A percentile compares a stretch with the other conserved stretches of the same genome.
phyloP scores from a whole-genome alignment of 352 stramenopile species.

The Globisporangium spinosum region DNA sequence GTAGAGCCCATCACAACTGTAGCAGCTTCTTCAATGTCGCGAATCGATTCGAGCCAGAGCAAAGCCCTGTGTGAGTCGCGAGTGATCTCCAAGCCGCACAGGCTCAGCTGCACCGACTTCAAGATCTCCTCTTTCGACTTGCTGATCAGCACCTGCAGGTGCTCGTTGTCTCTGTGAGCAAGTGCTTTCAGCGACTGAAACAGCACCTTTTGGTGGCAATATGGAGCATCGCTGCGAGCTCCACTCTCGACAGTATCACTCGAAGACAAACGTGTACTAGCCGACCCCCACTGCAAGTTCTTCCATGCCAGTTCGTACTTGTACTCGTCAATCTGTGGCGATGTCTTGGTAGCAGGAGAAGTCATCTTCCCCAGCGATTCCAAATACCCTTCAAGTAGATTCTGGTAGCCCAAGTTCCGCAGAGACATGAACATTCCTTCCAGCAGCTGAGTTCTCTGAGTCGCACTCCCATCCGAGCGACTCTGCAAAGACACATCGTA shows the following conservation, averaged over 20 bases:
- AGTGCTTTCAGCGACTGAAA: slow-evolving; percentile 58
- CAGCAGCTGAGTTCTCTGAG: slow-evolving; percentile 6
- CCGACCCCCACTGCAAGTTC: slow-evolving; percentile 63
- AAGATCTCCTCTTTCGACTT: slow-evolving; percentile 52
- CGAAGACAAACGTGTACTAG: slow-evolving; percentile 22
- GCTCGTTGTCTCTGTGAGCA: slow-evolving; percentile 41
- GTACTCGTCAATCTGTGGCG: slow-evolving; percentile 37
- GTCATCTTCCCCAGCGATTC: slow-evolving; percentile 23
- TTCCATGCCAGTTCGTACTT: slow-evolving; percentile 82
- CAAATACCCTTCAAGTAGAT: slow-evolving; percentile 61
- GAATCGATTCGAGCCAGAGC: slow-evolving; percentile 52
- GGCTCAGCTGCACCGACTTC: slow-evolving; percentile 46
- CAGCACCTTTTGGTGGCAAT: slow-evolving; percentile 52
- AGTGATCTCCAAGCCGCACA: slow-evolving; percentile 66
- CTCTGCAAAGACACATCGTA: slow-evolving; percentile 67
- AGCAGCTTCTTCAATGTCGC: slow-evolving; percentile 55
- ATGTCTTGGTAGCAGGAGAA: not conserved
- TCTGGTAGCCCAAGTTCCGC: slow-evolving; percentile 66
- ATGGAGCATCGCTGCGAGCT: slow-evolving; percentile 10
- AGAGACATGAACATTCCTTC: slow-evolving; percentile 64
- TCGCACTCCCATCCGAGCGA: not conserved
- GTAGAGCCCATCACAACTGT: slow-evolving; percentile 8
- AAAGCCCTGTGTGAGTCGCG: slow-evolving; percentile 57
- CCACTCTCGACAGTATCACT: slow-evolving; percentile 3
- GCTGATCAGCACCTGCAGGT: slow-evolving; percentile 32